These are phyloP conservation scores for Fonsecaea nubica DNA, from an alignment of 2,329 filamentous ascomycete species.

Conservation along the genomic window DNA sequence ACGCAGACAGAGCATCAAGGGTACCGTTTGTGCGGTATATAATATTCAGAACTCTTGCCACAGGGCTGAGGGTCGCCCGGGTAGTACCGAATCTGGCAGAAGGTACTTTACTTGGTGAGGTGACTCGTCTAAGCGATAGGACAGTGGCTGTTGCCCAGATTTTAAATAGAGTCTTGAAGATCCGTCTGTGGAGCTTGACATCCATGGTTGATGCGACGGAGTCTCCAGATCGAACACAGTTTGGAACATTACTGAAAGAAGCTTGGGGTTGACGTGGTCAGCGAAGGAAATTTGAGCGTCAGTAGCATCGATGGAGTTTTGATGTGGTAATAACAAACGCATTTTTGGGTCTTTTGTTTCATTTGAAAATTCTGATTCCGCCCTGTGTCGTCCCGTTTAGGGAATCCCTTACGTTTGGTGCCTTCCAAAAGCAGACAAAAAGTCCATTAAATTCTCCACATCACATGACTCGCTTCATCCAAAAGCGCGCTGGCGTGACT, in stretches of 20 bases:
- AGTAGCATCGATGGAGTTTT: constrained; percentile 5
- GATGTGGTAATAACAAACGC: constrained; percentile 3
- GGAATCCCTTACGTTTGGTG: background rate
- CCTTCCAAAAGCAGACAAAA: background rate
- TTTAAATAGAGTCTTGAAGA: background rate
- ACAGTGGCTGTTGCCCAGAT: background rate
- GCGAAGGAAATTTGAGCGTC: background rate
- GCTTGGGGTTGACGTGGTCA: background rate
- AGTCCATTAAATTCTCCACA: background rate
- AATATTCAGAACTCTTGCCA: background rate
- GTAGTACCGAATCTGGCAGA: background rate
- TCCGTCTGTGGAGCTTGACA: constrained; percentile 3
- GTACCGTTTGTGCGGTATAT: background rate
- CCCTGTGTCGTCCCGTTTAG: constrained; percentile 1
- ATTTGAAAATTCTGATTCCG: constrained; percentile 9
- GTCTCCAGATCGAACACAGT: constrained; percentile 6
- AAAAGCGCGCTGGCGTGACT: too few species aligned
- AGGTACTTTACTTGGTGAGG: background rate
- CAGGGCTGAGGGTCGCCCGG: background rate
- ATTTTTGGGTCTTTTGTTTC: background rate
- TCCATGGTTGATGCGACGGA: background rate
- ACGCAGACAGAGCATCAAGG: background rate
- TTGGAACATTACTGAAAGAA: constrained; percentile 2
- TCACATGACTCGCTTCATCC: background rate
- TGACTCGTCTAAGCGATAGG: background rate